Percentiles rank a stretch among this genome's conserved stretches.
Evolutionary conservation across 192 early-diverging fungal species (phyloP).

Genomic region (Umbelopsis sp.): DNA sequence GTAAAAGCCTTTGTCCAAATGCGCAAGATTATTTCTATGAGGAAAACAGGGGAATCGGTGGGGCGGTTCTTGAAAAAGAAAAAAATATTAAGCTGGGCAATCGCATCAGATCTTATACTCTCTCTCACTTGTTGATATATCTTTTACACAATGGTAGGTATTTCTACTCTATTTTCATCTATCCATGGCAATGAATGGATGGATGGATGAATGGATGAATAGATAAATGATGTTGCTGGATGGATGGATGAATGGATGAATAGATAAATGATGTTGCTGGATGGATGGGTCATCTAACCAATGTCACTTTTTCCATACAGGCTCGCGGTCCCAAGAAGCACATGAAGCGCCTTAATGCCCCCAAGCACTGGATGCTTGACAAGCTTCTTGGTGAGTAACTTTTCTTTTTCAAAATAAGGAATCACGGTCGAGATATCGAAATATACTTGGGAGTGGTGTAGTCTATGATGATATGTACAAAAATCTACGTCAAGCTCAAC

Average conservation of each 20-base stretch:
- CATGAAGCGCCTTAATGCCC: slow-evolving; percentile 98
- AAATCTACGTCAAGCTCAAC: slow-evolving; percentile 23
- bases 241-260: slow-evolving; percentile 28
- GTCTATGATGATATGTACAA: slow-evolving; percentile 23
- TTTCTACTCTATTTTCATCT: background rate
- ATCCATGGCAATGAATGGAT: slow-evolving; percentile 26
- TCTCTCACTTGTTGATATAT: background rate
- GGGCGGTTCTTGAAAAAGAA: no score
- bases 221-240: background rate
- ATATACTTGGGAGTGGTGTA: background rate
- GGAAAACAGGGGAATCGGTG: no score
- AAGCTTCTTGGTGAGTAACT: slow-evolving; percentile 67
- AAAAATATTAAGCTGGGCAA: no score
- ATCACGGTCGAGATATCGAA: background rate
- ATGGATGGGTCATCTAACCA: background rate
- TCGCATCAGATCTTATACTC: no score
- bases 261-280: background rate
- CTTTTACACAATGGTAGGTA: background rate
- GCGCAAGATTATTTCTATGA: no score
- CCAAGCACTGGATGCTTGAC: slow-evolving; percentile 99
- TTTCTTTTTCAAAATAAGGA: background rate
- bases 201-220: slow-evolving; percentile 29
- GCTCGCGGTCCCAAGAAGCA: slow-evolving; percentile 99
- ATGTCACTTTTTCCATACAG: slow-evolving; percentile 30
- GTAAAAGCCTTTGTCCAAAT: no score